Evolutionary conservation across 2,329 filamentous ascomycete genomes (phyloP), one percentile per base, ranked within the genome.

Genomic region (Diaporthe aspalathi): DNA sequence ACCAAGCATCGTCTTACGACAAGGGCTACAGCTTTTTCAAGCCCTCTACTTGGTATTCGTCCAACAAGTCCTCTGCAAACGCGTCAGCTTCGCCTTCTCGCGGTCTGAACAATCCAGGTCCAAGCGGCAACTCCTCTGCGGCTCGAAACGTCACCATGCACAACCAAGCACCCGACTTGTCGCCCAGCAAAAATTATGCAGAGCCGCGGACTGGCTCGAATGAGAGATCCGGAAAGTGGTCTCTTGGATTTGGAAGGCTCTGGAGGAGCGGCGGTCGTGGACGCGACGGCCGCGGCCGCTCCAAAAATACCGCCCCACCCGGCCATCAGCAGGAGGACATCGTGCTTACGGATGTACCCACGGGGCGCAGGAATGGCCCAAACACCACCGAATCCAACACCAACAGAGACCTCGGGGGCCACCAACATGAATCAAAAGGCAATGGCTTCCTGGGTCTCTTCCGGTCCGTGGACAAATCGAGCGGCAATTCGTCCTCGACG

Each of bases 1-100:
- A 68, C 40, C 66, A 68, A 16, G 14, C 29, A 27, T 38, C 52
- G 43, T 68, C 66, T 12, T 68, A 68, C 24, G 52, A 68, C 32
- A 57, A 68, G 66, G 66, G 66, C 66, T 68, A 68, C 66, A 68
- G 52, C n/a, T 50, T 68, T 50, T 68, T 57, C 66, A 68, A 68
- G 66, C 66, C 52, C 66, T 68, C 66, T n/a, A 68, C 66, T 68
- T 68, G 66, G 66, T 57, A 38, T 8, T 40, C 35, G 9, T 57
- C 53, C 16, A 24, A 32, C n/a, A 68, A 29, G 1, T 35, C 60
- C 49, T 54, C 52, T 47, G 52, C 40, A 5, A 68, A 68, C 49
- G 32, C 52, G 22, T 27, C 66, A 38, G 47, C 40, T 57, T 57
- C 43, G 20, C 47, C 40, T 68, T 68, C 66, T 40, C 52, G 66